Evolutionary conservation across 2,329 filamentous ascomycete species (phyloP).

Genomic region (Corniculantispora saksenae): DNA sequence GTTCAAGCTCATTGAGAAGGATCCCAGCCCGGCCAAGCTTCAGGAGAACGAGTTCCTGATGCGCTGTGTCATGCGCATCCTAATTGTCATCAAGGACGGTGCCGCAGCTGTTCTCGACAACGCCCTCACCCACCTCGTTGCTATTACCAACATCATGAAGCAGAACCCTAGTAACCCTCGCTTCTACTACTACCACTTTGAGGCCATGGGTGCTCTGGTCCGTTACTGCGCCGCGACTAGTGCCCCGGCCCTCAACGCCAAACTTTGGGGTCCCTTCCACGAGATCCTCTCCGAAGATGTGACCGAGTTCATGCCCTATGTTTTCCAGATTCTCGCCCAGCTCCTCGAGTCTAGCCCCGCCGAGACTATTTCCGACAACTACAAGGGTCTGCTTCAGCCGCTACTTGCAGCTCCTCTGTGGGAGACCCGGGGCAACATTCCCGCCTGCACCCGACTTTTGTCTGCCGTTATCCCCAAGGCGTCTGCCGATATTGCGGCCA

Average conservation of each 20-base stretch:
- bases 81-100: conserved; percentile 89
- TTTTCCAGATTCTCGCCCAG: conserved; percentile 92
- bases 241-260: conserved; percentile 73
- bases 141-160: conserved; percentile 88
- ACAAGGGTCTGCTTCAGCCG: conserved; percentile 74
- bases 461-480: conserved; percentile 81
- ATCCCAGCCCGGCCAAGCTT: conserved; percentile 83
- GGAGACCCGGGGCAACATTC: conserved; percentile 91
- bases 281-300: conserved; percentile 79
- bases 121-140: conserved; percentile 81
- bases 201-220: conserved; percentile 87
- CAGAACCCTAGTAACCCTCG: conserved; percentile 95
- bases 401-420: conserved; percentile 81
- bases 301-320: conserved; percentile 91
- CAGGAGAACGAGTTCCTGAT: conserved; percentile 99
- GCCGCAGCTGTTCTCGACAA: conserved; percentile 72
- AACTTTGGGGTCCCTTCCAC: conserved; percentile 82
- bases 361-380: conserved; percentile 76
- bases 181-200: conserved; percentile 99
- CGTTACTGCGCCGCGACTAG: conserved; percentile 64
- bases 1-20: conserved; percentile 86
- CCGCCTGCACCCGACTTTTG: conserved; percentile 82
- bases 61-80: conserved; percentile 96
- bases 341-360: conserved; percentile 84
- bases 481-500: conserved; percentile 68